Evolutionary conservation across 2,329 filamentous ascomycete species (phyloP), one percentile per base, ranked within the genome.

Genomic region (Trichophyton simii): DNA sequence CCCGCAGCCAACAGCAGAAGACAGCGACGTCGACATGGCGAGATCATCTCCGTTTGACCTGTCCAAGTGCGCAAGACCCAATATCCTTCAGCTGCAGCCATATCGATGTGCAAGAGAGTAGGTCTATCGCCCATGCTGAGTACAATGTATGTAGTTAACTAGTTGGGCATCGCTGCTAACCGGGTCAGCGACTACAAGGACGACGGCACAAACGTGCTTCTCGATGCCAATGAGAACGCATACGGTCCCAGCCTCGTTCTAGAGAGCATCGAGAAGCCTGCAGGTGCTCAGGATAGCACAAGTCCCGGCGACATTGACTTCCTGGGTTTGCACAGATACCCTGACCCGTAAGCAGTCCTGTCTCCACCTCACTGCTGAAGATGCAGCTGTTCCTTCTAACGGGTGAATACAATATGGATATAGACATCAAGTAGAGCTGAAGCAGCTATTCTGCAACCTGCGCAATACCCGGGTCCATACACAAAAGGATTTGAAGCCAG

Each of bases 221-320:
- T 99, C 66, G 94, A 99, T 73, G 94, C 94, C 68, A 99, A 99
- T 71, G 94, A 99, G 78, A 99, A 99, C 71, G 91, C 94, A 63
- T 96, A 87, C 70, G 94, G 94, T 0, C 92, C 94, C 0, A 87
- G 89, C 1, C 78, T 96, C 57, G 77, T 80, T 1, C 68, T 86
- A 57, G 74, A 75, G 34, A 70, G 80, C 46, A 77, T 79, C 9
- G 77, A 79, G 58, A 75, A 82, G 9, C 72, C 79, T 59, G 73
- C 78, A 57, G 72, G 76, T 1, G 70, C 68, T 28, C 66, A 66
- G 48, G 76, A 76, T 65, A 74, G 75, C 62, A 68, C 72, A 38
- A 69, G 75, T 9, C 66, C 70, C 60, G 65, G 69, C 58, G 77
- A 85, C 63, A 79, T 94, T 63, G 87, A 96, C 75, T 82, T 95